phyloP scores from a whole-genome alignment of 495 filamentous ascomycete species.

The Trichoderma erinaceum region DNA sequence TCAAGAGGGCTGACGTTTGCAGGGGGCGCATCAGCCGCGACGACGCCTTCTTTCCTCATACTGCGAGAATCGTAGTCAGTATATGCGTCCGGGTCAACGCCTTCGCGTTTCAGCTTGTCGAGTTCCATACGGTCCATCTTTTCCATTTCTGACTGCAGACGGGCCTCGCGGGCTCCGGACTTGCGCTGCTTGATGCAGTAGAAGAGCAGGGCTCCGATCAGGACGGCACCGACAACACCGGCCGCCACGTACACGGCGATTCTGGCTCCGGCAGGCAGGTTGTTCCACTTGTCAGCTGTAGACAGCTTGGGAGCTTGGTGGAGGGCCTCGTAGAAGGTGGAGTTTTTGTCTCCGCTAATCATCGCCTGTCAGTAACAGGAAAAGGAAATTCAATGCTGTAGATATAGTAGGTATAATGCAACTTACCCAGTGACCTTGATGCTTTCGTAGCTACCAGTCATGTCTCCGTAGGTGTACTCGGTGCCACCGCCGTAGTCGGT shows the following conservation, averaged over 20 bases:
- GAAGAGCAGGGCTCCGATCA: constrained; percentile 40
- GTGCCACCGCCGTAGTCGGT: constrained; percentile 63
- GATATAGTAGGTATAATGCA: constrained; percentile 47
- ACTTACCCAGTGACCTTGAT: constrained; percentile 44
- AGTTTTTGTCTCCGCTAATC: constrained; percentile 50
- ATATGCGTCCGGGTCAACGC: constrained; percentile 41
- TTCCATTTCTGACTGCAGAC: constrained; percentile 47
- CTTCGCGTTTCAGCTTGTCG: constrained; percentile 45
- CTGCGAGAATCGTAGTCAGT: constrained; percentile 26
- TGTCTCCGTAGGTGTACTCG: constrained; percentile 63
- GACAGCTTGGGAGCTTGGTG: constrained; percentile 38
- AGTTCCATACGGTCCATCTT: constrained; percentile 59
- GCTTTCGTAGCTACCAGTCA: constrained; percentile 59
- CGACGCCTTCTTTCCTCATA: constrained; percentile 12
- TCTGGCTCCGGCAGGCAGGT: constrained; percentile 47
- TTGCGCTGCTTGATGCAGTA: constrained; percentile 31
- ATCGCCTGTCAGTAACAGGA: constrained; percentile 18
- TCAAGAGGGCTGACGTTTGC: not conserved
- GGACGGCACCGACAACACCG: constrained; percentile 42
- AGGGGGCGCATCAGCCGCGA: not conserved
- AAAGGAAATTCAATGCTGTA: not conserved
- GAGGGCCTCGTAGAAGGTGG: constrained; percentile 44
- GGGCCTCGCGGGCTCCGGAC: constrained; percentile 57
- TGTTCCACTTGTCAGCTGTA: constrained; percentile 51
- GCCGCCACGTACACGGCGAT: constrained; percentile 56